Conservation (phyloP, 768 basidiomycete genomes). For the Kwoniella bestiolae region DNA sequence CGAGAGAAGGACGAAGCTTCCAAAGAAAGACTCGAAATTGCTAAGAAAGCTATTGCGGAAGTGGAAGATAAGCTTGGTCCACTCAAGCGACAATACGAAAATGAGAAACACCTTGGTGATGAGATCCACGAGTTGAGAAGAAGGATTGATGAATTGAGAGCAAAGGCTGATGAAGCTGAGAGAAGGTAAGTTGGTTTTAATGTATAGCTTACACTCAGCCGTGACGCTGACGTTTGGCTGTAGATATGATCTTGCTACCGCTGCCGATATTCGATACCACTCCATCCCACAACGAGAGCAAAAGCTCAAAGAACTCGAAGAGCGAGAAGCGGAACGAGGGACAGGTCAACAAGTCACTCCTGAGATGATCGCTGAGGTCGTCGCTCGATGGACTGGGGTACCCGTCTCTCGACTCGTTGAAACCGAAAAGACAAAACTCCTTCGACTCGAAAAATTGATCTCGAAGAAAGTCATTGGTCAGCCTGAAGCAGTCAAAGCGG, state of each 20-base stretch:
- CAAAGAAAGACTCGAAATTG: slow-evolving; percentile 75
- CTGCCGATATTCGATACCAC: slow-evolving; percentile 79
- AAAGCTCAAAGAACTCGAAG: slow-evolving; percentile 62
- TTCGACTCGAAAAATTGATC: slow-evolving; percentile 57
- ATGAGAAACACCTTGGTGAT: slow-evolving; percentile 78
- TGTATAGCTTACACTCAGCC: neutral
- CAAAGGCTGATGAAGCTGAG: slow-evolving; percentile 92
- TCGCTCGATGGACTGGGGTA: slow-evolving; percentile 89
- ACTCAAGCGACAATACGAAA: slow-evolving; percentile 81
- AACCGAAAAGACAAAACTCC: slow-evolving; percentile 56
- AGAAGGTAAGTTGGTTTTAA: slow-evolving; percentile 59
- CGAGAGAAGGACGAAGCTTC: slow-evolving; percentile 88
- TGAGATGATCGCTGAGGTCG: slow-evolving; percentile 92
- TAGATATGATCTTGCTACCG: slow-evolving; percentile 63
- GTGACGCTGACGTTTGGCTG: neutral
- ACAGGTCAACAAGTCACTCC: slow-evolving; percentile 66
- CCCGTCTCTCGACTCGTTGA: slow-evolving; percentile 75
- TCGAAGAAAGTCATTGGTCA: slow-evolving; percentile 70
- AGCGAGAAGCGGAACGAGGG: slow-evolving; percentile 65
- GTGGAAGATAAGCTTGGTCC: slow-evolving; percentile 84
- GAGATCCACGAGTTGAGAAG: slow-evolving; percentile 75
- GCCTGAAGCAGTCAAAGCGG: slow-evolving; percentile 65
- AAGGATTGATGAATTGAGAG: slow-evolving; percentile 86
- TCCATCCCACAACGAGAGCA: slow-evolving; percentile 84
- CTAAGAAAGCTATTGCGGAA: slow-evolving; percentile 77